Conservation (phyloP, 2,329 filamentous ascomycete genomes). For the Emergomyces orientalis region DNA sequence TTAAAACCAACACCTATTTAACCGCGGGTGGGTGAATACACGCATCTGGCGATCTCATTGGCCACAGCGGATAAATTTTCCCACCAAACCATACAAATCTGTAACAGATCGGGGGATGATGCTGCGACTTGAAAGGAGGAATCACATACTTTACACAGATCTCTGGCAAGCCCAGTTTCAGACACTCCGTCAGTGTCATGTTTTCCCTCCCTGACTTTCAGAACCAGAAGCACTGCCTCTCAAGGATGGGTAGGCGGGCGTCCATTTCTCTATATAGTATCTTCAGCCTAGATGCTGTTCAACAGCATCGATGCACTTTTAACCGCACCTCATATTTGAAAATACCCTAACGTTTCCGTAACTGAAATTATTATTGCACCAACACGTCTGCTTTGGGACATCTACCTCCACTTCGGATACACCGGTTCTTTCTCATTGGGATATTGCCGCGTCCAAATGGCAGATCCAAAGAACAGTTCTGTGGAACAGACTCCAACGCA, state of each 20-base stretch:
- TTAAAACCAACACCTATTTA: not conserved
- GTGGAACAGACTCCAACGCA: not conserved
- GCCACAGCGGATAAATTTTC: not conserved
- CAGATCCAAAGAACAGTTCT: not conserved
- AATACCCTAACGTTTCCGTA: not conserved
- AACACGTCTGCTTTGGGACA: not conserved
- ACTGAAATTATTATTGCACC: not conserved
- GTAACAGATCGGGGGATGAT: not conserved
- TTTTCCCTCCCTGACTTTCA: not conserved
- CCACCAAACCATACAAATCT: too few relatives aligned
- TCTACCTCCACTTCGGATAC: not conserved
- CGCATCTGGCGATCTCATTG: not conserved
- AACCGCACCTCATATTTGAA: not conserved
- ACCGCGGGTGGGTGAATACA: not conserved
- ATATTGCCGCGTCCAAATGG: not conserved
- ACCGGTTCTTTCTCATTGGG: not conserved
- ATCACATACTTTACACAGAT: not conserved
- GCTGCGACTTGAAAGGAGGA: not conserved
- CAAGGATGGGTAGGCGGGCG: too few relatives aligned
- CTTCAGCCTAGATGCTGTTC: not conserved
- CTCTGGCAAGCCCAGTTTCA: not conserved
- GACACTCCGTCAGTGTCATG: not conserved
- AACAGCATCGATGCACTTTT: not conserved
- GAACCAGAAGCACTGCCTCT: not conserved
- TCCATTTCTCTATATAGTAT: not conserved